Conservation (phyloP, 257 asterid species). For the Scutellaria galericulata region DNA sequence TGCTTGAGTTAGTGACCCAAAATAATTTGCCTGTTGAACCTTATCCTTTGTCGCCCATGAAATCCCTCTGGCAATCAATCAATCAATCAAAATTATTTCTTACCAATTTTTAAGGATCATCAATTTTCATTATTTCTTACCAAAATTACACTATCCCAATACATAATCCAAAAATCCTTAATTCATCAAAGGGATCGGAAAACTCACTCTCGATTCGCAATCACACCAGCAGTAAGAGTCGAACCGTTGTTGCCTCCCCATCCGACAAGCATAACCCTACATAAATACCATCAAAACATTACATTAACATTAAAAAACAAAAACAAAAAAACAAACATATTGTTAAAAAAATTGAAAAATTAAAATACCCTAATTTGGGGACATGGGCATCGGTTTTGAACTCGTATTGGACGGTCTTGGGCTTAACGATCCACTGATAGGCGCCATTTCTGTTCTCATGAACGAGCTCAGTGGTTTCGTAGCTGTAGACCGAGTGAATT, state of each 20-base stretch:
- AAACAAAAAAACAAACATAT: background rate
- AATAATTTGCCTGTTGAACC: constrained; percentile 90
- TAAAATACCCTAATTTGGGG: constrained; percentile 82
- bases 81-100: constrained; percentile 19
- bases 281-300: constrained; percentile 5
- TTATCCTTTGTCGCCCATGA: constrained; percentile 98
- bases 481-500: constrained; percentile 77
- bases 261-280: constrained; percentile 97
- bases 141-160: background rate
- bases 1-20: constrained; percentile 95
- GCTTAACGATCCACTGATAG: constrained; percentile 93
- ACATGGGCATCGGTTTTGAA: constrained; percentile 76
- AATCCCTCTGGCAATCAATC: constrained; percentile 67
- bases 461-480: constrained; percentile 90
- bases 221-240: constrained; percentile 90
- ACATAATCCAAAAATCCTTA: background rate
- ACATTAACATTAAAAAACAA: background rate
- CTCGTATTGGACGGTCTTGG: constrained; percentile 81
- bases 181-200: background rate
- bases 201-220: constrained; percentile 91
- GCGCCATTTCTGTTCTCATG: constrained; percentile 81
- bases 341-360: background rate
- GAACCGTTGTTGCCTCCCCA: constrained; percentile 99
- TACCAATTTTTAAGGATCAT: constrained; percentile 21
- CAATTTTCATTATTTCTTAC: background rate